Evolutionary conservation across 257 asterid genomes (phyloP), one percentile per base, ranked within the genome.

Genomic region (Agastache rugosa): DNA sequence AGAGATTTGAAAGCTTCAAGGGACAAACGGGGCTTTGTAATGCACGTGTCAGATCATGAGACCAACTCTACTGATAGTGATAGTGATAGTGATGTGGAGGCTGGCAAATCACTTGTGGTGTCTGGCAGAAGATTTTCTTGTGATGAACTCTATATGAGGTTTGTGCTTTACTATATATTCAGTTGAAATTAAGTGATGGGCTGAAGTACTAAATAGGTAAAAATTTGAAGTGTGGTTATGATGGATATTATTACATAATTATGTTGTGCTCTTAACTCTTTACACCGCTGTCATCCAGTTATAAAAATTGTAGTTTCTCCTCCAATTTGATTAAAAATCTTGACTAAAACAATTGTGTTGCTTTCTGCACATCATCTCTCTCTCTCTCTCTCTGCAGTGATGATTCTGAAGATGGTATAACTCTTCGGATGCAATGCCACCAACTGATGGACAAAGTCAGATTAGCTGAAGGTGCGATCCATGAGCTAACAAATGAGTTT

Each of bases 91-190:
- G 89, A 81, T 25, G 84, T 78, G 72, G 90, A 77, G 75, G 76
- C 62, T 68, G 71, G 42, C 53, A 71, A 71, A 41, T 75, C 62
- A 27, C 69, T 75, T 51, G 63, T 80, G 67, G 81, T 69, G 75
- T 66, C 82, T 15, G 93, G 92, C 67, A 79, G 78, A 69, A 83
- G 90, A 76, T 87, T 88, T 77, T 59, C 80, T 39, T 88, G 79
- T 72, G 91, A 82, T 70, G 91, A 90, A 71, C 67, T 80, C 63
- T 80, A 84, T 78, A 25, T 77, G 75, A 93, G 98, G 97, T 93
- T 63, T 35, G 81, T 79, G 64, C 65, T 64, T 54, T 10, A 44
- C 65, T 58, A 41, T 29, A 19, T 15, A 20, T 9, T 75, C 45
- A 31, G 67, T 50, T 56, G 61, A 73, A 67, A 51, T 11, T 68